Evolutionary conservation across 371 early-diverging fungal species (phyloP).

Genomic region (Lichtheimia ramosa): DNA sequence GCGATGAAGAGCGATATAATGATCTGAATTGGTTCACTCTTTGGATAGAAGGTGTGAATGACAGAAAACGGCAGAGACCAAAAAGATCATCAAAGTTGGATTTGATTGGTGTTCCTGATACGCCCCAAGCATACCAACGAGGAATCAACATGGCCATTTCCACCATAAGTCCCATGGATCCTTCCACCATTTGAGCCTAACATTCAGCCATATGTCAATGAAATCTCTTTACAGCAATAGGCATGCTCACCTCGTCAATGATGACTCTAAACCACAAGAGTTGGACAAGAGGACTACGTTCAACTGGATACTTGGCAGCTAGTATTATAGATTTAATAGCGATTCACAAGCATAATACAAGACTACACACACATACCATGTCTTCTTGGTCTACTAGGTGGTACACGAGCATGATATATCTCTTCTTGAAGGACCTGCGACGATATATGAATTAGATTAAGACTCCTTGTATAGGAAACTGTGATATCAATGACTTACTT

Average conservation of each 20-base stretch:
- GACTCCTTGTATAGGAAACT: neutral
- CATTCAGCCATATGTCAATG: neutral
- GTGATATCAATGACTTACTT: slow-evolving; percentile 15
- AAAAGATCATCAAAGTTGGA: slow-evolving; percentile 49
- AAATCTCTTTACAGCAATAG: neutral
- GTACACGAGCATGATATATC: slow-evolving; percentile 39
- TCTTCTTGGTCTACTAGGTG: slow-evolving; percentile 27
- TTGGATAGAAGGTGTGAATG: slow-evolving; percentile 27
- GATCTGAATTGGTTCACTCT: slow-evolving; percentile 16
- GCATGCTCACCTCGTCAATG: slow-evolving; percentile 43
- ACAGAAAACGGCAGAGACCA: slow-evolving; percentile 52
- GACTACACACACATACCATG: slow-evolving; percentile 18
- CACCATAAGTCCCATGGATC: slow-evolving; percentile 32
- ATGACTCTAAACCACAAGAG: slow-evolving; percentile 65
- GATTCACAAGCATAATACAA: neutral
- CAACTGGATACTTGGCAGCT: slow-evolving; percentile 39
- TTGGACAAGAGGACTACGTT: slow-evolving; percentile 45
- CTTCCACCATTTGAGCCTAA: slow-evolving; percentile 73
- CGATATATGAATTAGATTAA: neutral
- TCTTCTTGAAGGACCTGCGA: slow-evolving; percentile 49
- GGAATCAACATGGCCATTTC: slow-evolving; percentile 62
- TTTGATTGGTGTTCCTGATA: slow-evolving; percentile 70
- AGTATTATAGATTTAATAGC: neutral
- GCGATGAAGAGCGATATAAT: slow-evolving; percentile 8
- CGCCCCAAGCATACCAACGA: slow-evolving; percentile 64